Percentiles rank a stretch among this genome's conserved stretches.
These are phyloP conservation scores for Boletellus ananas DNA, from an alignment of 768 basidiomycete species.

Conservation along the genomic window DNA sequence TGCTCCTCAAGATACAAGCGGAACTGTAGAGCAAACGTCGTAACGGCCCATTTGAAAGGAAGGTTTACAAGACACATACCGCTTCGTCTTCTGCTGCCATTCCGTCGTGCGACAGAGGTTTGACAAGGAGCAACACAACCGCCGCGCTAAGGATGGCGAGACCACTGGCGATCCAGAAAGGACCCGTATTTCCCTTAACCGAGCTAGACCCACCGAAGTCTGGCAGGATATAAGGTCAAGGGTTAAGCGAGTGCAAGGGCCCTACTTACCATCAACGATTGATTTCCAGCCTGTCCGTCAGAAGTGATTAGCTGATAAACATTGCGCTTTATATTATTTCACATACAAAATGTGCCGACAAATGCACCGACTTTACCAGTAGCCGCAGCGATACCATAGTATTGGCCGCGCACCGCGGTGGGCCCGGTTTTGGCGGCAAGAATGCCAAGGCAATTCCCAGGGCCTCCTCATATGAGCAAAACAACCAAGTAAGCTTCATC, in stretches of 20 bases:
- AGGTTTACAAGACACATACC: constrained; percentile 36
- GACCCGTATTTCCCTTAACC: constrained; percentile 69
- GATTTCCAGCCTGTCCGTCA: constrained; percentile 52
- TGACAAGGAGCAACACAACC: constrained; percentile 68
- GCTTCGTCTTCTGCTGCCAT: constrained; percentile 72
- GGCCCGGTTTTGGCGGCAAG: constrained; percentile 83
- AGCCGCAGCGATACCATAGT: constrained; percentile 84
- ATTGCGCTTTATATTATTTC: not conserved
- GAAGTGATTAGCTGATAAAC: constrained; percentile 4
- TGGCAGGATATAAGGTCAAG: constrained; percentile 1
- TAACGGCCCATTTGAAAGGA: not conserved
- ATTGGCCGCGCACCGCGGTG: constrained; percentile 81
- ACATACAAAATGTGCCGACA: constrained; percentile 74
- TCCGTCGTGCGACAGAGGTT: constrained; percentile 69
- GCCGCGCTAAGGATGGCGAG: constrained; percentile 77
- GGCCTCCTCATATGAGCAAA: constrained; percentile 39
- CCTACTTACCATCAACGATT: constrained; percentile 53
- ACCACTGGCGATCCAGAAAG: constrained; percentile 86
- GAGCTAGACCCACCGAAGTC: constrained; percentile 58
- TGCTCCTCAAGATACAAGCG: constrained; percentile 74
- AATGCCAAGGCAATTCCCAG: constrained; percentile 83
- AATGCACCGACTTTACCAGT: constrained; percentile 84
- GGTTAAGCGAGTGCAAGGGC: not conserved
- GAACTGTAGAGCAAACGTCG: constrained; percentile 47
- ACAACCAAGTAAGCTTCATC: not conserved